Evolutionary conservation across 495 filamentous ascomycete genomes (phyloP).

Genomic region (Cladorrhinum samala): DNA sequence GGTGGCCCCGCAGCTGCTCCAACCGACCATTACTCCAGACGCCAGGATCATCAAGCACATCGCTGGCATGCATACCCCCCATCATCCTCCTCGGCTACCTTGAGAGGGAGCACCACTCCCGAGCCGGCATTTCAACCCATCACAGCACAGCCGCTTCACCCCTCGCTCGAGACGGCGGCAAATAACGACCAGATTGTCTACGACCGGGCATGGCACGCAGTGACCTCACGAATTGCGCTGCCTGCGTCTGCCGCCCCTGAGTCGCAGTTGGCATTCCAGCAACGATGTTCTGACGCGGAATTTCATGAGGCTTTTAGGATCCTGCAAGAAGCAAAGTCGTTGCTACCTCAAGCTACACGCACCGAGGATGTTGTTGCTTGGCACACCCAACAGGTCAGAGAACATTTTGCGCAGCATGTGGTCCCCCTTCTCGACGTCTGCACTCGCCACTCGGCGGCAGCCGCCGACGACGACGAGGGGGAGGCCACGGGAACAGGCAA

Average conservation of each 20-base stretch:
- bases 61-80: constrained; percentile 3
- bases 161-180: constrained; percentile 15
- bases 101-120: constrained; percentile 10
- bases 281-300: constrained; percentile 17
- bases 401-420: constrained; percentile 46
- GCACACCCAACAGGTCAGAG: constrained; percentile 46
- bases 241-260: constrained; percentile 42
- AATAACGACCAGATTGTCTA: constrained; percentile 51
- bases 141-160: constrained; percentile 22
- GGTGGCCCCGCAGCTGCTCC: not conserved
- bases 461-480: not conserved
- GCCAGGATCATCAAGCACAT: not conserved
- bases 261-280: constrained; percentile 14
- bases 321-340: constrained; percentile 31
- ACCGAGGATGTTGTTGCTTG: constrained; percentile 46
- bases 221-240: constrained; percentile 56
- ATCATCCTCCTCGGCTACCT: constrained; percentile 5
- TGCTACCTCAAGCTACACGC: constrained; percentile 38
- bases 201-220: constrained; percentile 63
- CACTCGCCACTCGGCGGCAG: constrained; percentile 9
- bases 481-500: constrained; percentile 4
- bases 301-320: constrained; percentile 41
- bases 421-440: constrained; percentile 41
- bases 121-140: constrained; percentile 9
- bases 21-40: not conserved